These are phyloP conservation scores for Rutstroemia sp. DNA, from an alignment of 2,329 filamentous ascomycete species.

Conservation along the genomic window DNA sequence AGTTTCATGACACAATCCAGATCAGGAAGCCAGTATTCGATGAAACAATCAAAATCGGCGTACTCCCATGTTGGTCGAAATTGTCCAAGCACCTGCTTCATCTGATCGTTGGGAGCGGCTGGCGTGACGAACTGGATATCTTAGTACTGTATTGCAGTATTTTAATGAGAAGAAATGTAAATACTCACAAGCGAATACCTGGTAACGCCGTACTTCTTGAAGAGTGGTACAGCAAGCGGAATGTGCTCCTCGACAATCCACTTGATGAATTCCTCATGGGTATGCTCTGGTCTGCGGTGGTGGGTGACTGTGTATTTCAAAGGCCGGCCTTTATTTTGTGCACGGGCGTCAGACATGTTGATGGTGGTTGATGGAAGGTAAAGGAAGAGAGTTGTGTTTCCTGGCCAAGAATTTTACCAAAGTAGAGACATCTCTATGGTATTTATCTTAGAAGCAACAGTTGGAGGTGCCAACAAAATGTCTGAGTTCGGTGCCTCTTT, in stretches of 20 bases:
- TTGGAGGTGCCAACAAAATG: too few species aligned
- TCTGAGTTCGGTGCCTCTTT: too few species aligned
- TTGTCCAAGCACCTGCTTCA: slow-evolving; percentile 17
- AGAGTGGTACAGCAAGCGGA: slow-evolving; percentile 24
- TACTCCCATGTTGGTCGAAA: slow-evolving; percentile 11
- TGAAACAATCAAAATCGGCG: slow-evolving; percentile 27
- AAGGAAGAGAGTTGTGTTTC: too few species aligned
- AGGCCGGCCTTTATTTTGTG: slow-evolving; percentile 9
- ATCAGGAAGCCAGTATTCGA: slow-evolving; percentile 25
- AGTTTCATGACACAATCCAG: slow-evolving; percentile 18
- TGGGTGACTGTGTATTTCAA: slow-evolving; percentile 28
- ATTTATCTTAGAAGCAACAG: too few species aligned
- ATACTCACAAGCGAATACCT: slow-evolving; percentile 24
- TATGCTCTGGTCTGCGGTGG: slow-evolving; percentile 24
- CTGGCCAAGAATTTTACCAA: too few species aligned
- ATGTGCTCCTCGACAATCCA: slow-evolving; percentile 29
- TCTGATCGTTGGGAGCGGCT: slow-evolving; percentile 14
- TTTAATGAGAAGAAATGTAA: not conserved
- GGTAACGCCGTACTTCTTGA: slow-evolving; percentile 25
- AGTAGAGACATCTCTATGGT: too few species aligned
- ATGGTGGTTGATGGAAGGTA: not conserved
- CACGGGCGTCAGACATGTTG: slow-evolving; percentile 12
- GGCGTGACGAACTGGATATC: slow-evolving; percentile 22
- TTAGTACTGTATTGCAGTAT: not conserved
- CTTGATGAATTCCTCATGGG: slow-evolving; percentile 29